Base-by-base conservation (phyloP, 2,329 filamentous ascomycete genomes). In the Fonsecaea erecta region DNA sequence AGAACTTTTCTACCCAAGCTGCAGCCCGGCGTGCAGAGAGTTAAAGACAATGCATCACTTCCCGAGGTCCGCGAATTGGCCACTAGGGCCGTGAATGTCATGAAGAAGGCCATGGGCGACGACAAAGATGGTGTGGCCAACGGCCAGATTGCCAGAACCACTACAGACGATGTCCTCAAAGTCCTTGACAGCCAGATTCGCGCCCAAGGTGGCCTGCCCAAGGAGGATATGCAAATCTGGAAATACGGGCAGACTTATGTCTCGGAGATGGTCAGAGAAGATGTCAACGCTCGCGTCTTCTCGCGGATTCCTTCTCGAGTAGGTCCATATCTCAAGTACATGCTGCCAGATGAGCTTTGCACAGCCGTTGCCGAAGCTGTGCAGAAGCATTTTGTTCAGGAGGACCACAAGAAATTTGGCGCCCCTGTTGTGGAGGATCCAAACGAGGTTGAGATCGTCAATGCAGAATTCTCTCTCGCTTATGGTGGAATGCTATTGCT, bases 401-500 rank as follows among this genome's bases (percentile, higher is more conserved):
- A 97, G 78, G 94, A 98, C 71, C 84, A 92, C 74, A 91, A 92
- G 77, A 95, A 92, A 75, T 96, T 88, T 73, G 94, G 93, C 69
- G 87, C 90, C 60, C 91, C 93, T 1, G 84, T 91, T 70, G 91
- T 93, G 77, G 92, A 95, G 68, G 92, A 97, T 66, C 92, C 96
- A 66, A 93, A 93, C 65, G 95, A 99, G 80, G 84, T 90, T 24
- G 95, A 98, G 79, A 97, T 99, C 75, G 95, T 99, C 76, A 98
- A 99, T 74, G 94, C 95, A 52, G 90, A 95, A 76, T 99, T 99
- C 82, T 99, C 95, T 21, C 86, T 99, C 26, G 95, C 93, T 54
- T 99, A 99, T 75, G 95, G 95, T 77, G 95, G 95, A 74, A 98
- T 97, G 93, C 87, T 99, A 71, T 83, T 99, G 67, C 86, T 99